Base-by-base conservation (phyloP, 2,329 filamentous ascomycete genomes). In the Verruconis gallopava region DNA sequence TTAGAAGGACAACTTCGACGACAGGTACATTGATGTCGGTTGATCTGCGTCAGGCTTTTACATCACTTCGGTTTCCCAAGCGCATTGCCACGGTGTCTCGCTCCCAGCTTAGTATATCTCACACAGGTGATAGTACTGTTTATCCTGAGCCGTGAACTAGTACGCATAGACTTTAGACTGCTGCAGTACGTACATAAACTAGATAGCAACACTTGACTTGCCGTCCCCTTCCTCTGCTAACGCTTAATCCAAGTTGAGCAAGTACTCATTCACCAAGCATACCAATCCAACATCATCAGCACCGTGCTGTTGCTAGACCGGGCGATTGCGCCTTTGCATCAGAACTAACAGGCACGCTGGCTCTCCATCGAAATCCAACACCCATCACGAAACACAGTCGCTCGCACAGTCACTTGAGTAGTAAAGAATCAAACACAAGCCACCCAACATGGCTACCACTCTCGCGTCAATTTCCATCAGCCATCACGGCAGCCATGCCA, bases 51-150 rank as follows among this genome's bases (percentile, higher is more conserved):
- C 61, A 64, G 60, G 67, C 66, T 50, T 64, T 68, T 48, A 65
- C 67, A 51, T 72, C 67, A 47, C 57, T 73, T 53, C 67, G 68
- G 47, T 72, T 69, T 53, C 69, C 69, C 49, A 66, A 67, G 66
- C 66, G 70, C 64, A 65, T 71, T 60, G 62, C 66, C 57, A 65
- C 68, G 45, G 66, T 73, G 55, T 72, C 69, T 61, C 72, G 68
- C 67, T 65, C 68, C 47, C 69, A 73, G 55, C 60, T 73, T 30
- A 72, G 68, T 47, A 69, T 63, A 64, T 64, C 66, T 36, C 70
- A 73, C 62, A 72, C 69, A 52, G 69, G 69, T 52, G 68, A 72
- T 57, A 61, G 18, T 17, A 37, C 12, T 14, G n/a, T 19, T 9
- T 28, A 21, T 14, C 21, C 14, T 20, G 32, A 36, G 21, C 14